A percentile compares a stretch with the other conserved stretches of the same genome.
phyloP scores from a whole-genome alignment of 129 eudicot species.

The carrot (Daucus carota) region DNA sequence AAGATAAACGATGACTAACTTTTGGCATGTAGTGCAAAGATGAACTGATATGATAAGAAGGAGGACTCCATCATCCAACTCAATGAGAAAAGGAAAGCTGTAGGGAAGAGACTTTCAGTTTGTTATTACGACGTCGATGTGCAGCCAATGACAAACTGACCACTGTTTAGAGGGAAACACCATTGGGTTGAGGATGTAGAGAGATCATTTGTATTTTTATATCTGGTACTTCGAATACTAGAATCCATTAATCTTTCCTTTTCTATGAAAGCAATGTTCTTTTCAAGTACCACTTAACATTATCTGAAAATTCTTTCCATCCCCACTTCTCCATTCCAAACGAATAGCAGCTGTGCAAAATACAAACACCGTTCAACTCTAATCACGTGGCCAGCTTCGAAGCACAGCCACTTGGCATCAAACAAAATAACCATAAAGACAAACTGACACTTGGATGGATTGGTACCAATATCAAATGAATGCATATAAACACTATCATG shows the following conservation, averaged over 20 bases:
- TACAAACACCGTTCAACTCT: constrained; percentile 19
- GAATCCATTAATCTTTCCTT: constrained; percentile 5
- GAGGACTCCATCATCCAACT: constrained; percentile 31
- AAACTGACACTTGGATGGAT: constrained; percentile 4
- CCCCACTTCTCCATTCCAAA: constrained; percentile 6
- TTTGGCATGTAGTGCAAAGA: not conserved
- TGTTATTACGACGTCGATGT: not conserved
- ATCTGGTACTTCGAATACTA: constrained; percentile 22
- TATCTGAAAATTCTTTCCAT: not conserved
- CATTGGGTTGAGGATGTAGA: constrained; percentile 4
- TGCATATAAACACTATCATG: not conserved
- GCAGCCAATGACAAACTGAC: constrained; percentile 7
- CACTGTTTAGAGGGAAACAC: constrained; percentile 1
- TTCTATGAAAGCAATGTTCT: constrained; percentile 26
- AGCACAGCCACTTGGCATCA: constrained; percentile 18
- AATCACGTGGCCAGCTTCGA: constrained; percentile 8
- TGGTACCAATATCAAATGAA: not conserved
- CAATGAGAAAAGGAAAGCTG: constrained; percentile 20
- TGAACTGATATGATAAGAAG: constrained; percentile 16
- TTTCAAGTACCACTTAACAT: constrained; percentile 9
- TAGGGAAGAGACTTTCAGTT: not conserved
- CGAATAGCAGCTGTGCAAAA: constrained; percentile 18
- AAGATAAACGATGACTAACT: not conserved
- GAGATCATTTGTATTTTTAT: constrained; percentile 18
- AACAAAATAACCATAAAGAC: not conserved